Conservation (phyloP, 2,329 filamentous ascomycete species). For the Grosmannia clavigera region DNA sequence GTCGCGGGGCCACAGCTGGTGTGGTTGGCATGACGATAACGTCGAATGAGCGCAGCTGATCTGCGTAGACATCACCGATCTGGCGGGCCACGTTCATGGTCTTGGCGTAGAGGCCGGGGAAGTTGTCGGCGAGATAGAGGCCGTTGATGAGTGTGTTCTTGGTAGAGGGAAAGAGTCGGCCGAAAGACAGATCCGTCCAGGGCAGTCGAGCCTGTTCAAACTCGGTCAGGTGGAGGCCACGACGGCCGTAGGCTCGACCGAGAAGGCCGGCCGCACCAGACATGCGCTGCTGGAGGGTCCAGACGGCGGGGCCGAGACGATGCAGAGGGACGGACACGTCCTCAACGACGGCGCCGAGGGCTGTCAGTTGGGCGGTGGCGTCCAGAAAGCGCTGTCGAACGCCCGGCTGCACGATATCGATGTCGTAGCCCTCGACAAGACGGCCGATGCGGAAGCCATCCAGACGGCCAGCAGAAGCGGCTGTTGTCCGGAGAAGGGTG, state of each 20-base stretch:
- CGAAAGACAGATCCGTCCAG: neutral
- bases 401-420: slow-evolving; percentile 22
- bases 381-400: slow-evolving; percentile 24
- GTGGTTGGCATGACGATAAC: slow-evolving; percentile 33
- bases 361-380: slow-evolving; percentile 21
- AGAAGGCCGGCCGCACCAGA: slow-evolving; percentile 18
- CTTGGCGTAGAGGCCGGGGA: slow-evolving; percentile 23
- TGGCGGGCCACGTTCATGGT: slow-evolving; percentile 31
- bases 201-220: neutral
- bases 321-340: slow-evolving; percentile 35
- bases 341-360: slow-evolving; percentile 28
- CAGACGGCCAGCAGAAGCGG: slow-evolving; percentile 15
- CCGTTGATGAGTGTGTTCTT: neutral
- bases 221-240: slow-evolving; percentile 14
- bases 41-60: slow-evolving; percentile 27
- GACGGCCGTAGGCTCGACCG: slow-evolving; percentile 14
- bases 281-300: slow-evolving; percentile 22
- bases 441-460: slow-evolving; percentile 29
- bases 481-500: slow-evolving; percentile 15
- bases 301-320: slow-evolving; percentile 29
- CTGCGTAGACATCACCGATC: slow-evolving; percentile 33
- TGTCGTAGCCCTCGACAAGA: slow-evolving; percentile 28
- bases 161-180: neutral
- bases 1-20: slow-evolving; percentile 28
- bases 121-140: slow-evolving; percentile 8